Base-by-base conservation (phyloP, 768 basidiomycete species). In the Psilocybe tampanensis region DNA sequence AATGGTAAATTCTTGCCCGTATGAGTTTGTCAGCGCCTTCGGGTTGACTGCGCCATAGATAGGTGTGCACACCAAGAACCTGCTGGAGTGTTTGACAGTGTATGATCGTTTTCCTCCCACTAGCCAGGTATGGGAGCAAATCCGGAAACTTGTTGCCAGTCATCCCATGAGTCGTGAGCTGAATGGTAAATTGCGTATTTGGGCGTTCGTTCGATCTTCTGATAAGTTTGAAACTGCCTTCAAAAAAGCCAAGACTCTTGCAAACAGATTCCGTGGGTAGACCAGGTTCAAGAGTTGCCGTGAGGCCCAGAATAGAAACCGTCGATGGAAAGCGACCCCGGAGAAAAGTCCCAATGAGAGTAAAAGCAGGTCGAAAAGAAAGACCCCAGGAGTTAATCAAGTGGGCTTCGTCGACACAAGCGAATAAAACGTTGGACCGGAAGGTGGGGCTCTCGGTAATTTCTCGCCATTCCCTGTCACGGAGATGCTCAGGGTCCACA, bases 401-500 rank as follows among this genome's bases (percentile, higher is more conserved):
- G 29, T 66, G 65, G 22, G 39, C 57, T 42, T 58, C 44, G 34
- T 58, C 44, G 23, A 58, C 44, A 29, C 62, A 65, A 0, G 52
- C 39, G 39, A 54, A 66, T 19, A 57, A 12, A 44, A 66, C n/a
- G 18, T 60, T 61, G 1, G 36, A 12, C 0, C 57, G 56, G 49
- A 59, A 64, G 11, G n/a, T 43, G 1, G 51, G 26, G 23, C 11
- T 17, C n/a, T 48, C 44, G n/a, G 47, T 33, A 34, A 54, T 55
- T 32, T 56, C 54, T 21, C 52, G 21, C 65, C 65, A 62, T 24
- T 60, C 63, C 39, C 42, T 58, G n/a, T 42, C 44, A 2, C 26
- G 43, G 1, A 66, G 61, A 34, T 66, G 63, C 52, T 66, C 63
- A 6, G 65, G 60, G 26, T 66, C 65, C 22, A 66, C 56, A 34